Evolutionary conservation across 192 early-diverging fungal species (phyloP).

Genomic region (Podila epicladia): DNA sequence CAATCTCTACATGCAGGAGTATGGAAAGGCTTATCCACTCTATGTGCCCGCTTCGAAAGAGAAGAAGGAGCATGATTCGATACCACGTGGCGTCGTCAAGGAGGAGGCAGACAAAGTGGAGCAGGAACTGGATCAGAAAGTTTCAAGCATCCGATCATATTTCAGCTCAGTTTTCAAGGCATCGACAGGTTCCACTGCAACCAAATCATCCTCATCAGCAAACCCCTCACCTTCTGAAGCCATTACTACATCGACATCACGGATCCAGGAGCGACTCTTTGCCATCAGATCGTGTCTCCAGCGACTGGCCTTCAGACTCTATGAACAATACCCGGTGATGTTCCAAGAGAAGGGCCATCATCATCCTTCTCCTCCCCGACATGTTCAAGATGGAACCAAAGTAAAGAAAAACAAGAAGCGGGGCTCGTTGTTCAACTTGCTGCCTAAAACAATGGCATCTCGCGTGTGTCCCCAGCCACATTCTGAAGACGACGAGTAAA

Average conservation of each 20-base stretch:
- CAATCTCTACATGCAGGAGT: constrained; percentile 65
- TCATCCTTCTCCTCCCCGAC: neutral
- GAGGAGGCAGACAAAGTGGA: neutral
- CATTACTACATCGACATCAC: neutral
- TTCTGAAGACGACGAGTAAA: neutral
- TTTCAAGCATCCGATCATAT: neutral
- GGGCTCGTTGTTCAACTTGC: neutral
- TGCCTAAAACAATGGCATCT: neutral
- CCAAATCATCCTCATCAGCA: neutral
- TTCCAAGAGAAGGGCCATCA: neutral
- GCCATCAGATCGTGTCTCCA: neutral
- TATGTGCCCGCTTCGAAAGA: neutral
- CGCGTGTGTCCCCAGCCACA: constrained; percentile 1
- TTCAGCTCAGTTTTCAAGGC: neutral
- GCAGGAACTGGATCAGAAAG: neutral
- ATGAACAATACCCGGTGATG: neutral
- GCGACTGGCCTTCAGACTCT: neutral
- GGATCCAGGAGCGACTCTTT: neutral
- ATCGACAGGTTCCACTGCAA: neutral
- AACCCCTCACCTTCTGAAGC: neutral
- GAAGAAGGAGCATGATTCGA: neutral
- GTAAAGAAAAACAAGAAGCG: neutral
- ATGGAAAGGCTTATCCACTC: neutral
- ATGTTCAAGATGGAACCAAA: neutral
- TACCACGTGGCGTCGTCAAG: neutral